Conservation (phyloP, 1,139 yeast genomes). For the Pneumocystis sp. region DNA sequence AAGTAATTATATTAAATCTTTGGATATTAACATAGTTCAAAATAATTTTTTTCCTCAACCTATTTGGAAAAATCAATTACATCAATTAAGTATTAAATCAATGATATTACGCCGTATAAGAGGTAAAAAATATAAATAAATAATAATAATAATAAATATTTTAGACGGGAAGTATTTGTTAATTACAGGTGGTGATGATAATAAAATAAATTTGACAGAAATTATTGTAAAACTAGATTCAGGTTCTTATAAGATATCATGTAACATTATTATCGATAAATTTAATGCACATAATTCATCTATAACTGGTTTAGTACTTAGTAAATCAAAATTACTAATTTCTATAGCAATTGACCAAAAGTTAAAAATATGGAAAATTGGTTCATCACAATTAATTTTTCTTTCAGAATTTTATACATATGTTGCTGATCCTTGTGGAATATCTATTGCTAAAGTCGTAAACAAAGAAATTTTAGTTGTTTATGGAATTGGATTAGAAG, state of each 20-base stretch:
- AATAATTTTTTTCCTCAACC: constrained; percentile 16
- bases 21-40: neutral
- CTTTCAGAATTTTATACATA: neutral
- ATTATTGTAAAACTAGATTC: neutral
- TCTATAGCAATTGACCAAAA: neutral
- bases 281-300: neutral
- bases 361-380: neutral
- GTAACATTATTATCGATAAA: neutral
- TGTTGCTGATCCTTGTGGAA: neutral
- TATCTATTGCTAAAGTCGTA: neutral
- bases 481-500: neutral
- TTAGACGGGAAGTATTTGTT: constrained; percentile 24
- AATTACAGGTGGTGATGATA: constrained; percentile 86
- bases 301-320: neutral
- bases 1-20: constrained; percentile 15
- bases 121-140: neutral
- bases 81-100: constrained; percentile 61
- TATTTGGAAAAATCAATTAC: constrained; percentile 39
- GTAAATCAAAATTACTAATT: neutral
- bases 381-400: neutral
- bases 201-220: constrained; percentile 19
- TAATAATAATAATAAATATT: neutral
- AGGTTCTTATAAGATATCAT: neutral
- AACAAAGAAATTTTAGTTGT: neutral
- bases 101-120: constrained; percentile 30